These are phyloP conservation scores for Astrothelium macrocarpum DNA, from an alignment of 495 filamentous ascomycete species.

Conservation along the genomic window DNA sequence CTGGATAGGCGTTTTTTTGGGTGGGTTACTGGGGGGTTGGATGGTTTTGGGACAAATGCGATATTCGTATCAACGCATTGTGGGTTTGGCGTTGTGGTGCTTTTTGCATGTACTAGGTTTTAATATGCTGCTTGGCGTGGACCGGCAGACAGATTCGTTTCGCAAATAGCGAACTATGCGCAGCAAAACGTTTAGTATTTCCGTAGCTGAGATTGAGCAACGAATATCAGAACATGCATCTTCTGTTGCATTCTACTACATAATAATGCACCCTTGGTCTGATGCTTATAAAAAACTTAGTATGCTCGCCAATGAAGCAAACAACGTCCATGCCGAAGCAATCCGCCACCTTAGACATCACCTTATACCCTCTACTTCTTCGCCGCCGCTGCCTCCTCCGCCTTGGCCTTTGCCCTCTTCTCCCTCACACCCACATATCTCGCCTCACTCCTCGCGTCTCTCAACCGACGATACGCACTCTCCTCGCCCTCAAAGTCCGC, in stretches of 20 bases:
- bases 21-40: neutral
- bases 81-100: neutral
- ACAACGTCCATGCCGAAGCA: neutral
- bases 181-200: neutral
- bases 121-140: neutral
- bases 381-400: constrained; percentile 73
- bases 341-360: neutral
- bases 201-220: neutral
- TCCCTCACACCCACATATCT: constrained; percentile 72
- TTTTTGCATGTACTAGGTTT: neutral
- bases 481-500: constrained; percentile 64
- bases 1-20: neutral
- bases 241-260: neutral
- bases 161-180: neutral
- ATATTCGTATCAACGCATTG: neutral
- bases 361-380: constrained; percentile 61
- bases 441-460: constrained; percentile 76
- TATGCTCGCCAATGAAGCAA: neutral
- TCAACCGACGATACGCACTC: constrained; percentile 76
- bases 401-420: constrained; percentile 91
- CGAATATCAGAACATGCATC: neutral
- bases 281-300: neutral
- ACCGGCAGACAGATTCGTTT: neutral
- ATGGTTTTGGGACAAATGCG: neutral
- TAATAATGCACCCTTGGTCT: neutral